These are phyloP conservation scores for Cladorrhinum samala DNA, from an alignment of 495 filamentous ascomycete genomes.

Conservation along the genomic window DNA sequence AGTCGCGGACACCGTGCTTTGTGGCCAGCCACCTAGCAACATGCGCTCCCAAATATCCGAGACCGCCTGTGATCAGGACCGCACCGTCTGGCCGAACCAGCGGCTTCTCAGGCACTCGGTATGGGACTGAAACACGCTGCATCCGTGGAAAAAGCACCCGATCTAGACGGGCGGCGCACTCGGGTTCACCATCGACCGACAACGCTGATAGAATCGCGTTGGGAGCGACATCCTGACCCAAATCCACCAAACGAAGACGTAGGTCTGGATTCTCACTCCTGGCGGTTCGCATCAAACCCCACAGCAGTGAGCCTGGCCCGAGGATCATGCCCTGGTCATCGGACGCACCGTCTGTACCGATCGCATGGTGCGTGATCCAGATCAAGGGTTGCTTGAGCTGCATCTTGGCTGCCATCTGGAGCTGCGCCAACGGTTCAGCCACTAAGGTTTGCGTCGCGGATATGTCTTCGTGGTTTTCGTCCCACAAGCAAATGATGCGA, in stretches of 20 bases:
- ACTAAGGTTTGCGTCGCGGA: conserved; percentile 10
- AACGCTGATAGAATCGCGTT: conserved; percentile 13
- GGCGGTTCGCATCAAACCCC: conserved; percentile 27
- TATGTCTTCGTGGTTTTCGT: conserved; percentile 17
- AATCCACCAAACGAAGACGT: conserved; percentile 22
- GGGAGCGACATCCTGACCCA: conserved; percentile 10
- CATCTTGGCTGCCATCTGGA: conserved; percentile 13
- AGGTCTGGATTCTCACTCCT: conserved; percentile 26
- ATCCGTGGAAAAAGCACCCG: conserved; percentile 12
- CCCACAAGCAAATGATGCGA: conserved; percentile 24
- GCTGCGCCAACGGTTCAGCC: conserved; percentile 15
- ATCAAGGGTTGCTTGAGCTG: conserved; percentile 15
- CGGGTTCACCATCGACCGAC: conserved; percentile 12
- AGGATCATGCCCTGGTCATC: conserved; percentile 11
- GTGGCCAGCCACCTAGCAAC: conserved; percentile 42
- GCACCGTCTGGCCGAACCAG: conserved; percentile 25
- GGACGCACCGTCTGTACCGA: conserved; percentile 12
- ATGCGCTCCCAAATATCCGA: conserved; percentile 48
- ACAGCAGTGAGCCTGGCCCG: conserved; percentile 21
- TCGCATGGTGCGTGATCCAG: conserved; percentile 25
- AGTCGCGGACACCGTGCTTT: conserved; percentile 38
- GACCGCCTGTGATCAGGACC: conserved; percentile 47
- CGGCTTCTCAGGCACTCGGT: not conserved
- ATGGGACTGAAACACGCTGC: conserved; percentile 4
- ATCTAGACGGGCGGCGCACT: conserved; percentile 14